These are phyloP conservation scores for Chlorella sp. DNA, from an alignment of 139 green algal genomes.

Conservation along the genomic window DNA sequence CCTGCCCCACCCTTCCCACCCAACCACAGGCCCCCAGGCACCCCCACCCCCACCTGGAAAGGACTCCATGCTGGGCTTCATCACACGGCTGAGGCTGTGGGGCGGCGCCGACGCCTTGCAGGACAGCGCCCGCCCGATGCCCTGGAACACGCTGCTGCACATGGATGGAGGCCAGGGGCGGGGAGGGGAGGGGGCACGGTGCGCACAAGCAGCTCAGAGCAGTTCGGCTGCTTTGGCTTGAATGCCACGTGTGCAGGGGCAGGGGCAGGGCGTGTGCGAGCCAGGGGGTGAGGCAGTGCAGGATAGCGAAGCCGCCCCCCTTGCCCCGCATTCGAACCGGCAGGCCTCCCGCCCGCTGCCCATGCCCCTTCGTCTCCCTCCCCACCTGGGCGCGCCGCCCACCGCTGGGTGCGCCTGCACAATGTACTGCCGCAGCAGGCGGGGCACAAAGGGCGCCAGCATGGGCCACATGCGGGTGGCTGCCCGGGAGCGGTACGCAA, in stretches of 20 bases:
- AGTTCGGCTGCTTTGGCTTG: too few relatives aligned
- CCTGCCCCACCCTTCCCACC: neutral
- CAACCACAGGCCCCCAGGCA: neutral
- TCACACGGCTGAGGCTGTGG: neutral
- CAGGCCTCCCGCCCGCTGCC: neutral
- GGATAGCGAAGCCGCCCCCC: too few relatives aligned
- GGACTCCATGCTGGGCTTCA: conserved; percentile 58
- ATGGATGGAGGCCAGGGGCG: neutral
- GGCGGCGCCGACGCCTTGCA: neutral
- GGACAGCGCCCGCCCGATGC: neutral
- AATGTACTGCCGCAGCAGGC: conserved; percentile 66
- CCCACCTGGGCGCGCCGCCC: neutral
- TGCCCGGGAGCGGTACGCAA: conserved; percentile 1
- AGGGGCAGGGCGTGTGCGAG: neutral
- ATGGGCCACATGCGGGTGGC: conserved; percentile 41
- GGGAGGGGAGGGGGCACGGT: neutral
- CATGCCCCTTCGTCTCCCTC: neutral
- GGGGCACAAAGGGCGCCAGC: conserved; percentile 70
- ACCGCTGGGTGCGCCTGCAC: neutral
- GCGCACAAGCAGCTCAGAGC: neutral
- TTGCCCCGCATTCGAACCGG: too few relatives aligned
- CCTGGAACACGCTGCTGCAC: neutral
- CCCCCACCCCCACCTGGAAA: conserved; percentile 41
- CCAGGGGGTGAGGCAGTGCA: too few relatives aligned
- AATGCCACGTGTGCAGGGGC: neutral